phyloP scores from a whole-genome alignment of 257 asterid genomes.

The Nicotiana paniculata region DNA sequence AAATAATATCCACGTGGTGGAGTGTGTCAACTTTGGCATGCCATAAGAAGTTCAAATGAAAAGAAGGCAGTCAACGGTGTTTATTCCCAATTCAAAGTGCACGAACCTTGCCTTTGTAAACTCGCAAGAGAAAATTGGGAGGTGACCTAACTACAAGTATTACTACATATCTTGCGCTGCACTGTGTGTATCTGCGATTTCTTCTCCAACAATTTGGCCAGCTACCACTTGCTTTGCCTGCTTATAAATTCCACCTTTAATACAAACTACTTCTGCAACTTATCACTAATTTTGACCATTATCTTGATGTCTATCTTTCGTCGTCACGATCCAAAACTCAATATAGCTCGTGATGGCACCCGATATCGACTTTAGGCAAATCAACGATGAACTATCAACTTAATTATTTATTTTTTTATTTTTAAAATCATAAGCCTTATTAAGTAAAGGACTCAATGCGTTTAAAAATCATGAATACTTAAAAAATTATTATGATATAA shows the following conservation, averaged over 20 bases:
- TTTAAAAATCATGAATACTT: no score
- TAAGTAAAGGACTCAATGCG: no score
- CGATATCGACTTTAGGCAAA: no score
- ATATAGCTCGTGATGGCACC: no score
- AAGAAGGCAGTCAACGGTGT: neutral
- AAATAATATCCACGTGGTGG: neutral
- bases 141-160: slow-evolving; percentile 23
- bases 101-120: neutral
- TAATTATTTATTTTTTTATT: no score
- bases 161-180: neutral
- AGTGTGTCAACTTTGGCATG: neutral
- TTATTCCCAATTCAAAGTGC: neutral
- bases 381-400: no score
- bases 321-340: no score
- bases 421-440: no score
- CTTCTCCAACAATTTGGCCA: slow-evolving; percentile 1
- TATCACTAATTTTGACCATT: neutral
- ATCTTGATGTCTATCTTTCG: neutral
- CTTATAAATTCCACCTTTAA: neutral
- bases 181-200: neutral
- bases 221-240: slow-evolving; percentile 4
- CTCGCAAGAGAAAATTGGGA: slow-evolving; percentile 10
- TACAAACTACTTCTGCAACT: neutral
- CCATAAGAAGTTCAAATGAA: neutral
- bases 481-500: no score